Evolutionary conservation across 768 basidiomycete species (phyloP).

Genomic region (Rhodocollybia butyracea): DNA sequence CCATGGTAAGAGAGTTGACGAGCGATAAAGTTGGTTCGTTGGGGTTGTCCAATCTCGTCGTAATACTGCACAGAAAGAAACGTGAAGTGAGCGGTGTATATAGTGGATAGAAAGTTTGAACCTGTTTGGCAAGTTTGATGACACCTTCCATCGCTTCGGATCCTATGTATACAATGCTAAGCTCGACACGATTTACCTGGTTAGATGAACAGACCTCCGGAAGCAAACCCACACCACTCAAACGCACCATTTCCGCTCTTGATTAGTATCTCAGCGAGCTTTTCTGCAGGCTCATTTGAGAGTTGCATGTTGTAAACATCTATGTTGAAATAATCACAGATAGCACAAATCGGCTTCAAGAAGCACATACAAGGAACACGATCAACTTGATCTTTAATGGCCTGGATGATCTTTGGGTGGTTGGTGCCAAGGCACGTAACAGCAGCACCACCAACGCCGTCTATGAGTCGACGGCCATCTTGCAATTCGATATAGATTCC

Average conservation of each 20-base stretch:
- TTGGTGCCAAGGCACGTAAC: slow-evolving; percentile 76
- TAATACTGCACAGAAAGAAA: slow-evolving; percentile 48
- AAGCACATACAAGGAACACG: slow-evolving; percentile 63
- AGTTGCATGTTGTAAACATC: slow-evolving; percentile 89
- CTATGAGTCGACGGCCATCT: slow-evolving; percentile 66
- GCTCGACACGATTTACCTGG: not conserved
- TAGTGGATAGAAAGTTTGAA: slow-evolving; percentile 23
- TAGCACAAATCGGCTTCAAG: not conserved
- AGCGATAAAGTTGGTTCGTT: slow-evolving; percentile 77
- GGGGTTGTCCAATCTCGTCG: slow-evolving; percentile 61
- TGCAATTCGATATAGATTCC: slow-evolving; percentile 73
- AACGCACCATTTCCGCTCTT: slow-evolving; percentile 73
- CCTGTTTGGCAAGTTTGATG: slow-evolving; percentile 81
- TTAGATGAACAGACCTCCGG: slow-evolving; percentile 51
- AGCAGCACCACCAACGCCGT: slow-evolving; percentile 84
- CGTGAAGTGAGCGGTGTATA: not conserved
- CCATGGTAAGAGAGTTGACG: slow-evolving; percentile 82
- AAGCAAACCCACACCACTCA: slow-evolving; percentile 64
- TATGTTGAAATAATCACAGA: slow-evolving; percentile 21
- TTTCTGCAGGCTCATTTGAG: slow-evolving; percentile 78
- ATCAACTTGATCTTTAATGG: slow-evolving; percentile 78
- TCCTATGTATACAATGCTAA: slow-evolving; percentile 37
- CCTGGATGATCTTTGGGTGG: slow-evolving; percentile 68
- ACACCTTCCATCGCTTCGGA: slow-evolving; percentile 88
- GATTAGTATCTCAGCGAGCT: slow-evolving; percentile 65